Evolutionary conservation across 2,329 filamentous ascomycete species (phyloP).

Genomic region (Dactylonectria estremocensis): DNA sequence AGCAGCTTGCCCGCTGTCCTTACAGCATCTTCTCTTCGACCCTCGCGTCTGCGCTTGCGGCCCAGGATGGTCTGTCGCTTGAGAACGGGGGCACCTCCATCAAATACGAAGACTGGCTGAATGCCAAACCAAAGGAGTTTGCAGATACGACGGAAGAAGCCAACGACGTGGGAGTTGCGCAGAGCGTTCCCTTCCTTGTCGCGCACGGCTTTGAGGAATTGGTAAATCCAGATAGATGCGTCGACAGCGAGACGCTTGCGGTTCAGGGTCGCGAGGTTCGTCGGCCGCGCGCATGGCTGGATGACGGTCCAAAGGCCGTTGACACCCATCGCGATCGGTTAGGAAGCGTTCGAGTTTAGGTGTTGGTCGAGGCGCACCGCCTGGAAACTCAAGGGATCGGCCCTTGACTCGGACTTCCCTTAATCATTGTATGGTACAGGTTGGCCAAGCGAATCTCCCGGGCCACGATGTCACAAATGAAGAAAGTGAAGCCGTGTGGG

Average conservation of each 20-base stretch:
- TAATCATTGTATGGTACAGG: conserved; percentile 16
- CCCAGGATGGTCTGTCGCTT: conserved; percentile 92
- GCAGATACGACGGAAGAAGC: conserved; percentile 98
- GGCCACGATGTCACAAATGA: background rate
- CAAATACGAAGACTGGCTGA: conserved; percentile 97
- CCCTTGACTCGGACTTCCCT: conserved; percentile 32
- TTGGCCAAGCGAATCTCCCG: background rate
- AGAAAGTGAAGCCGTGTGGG: background rate
- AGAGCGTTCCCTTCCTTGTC: conserved; percentile 98
- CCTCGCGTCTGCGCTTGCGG: conserved; percentile 86
- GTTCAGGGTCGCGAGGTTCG: conserved; percentile 96
- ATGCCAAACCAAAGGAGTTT: conserved; percentile 98
- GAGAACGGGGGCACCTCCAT: conserved; percentile 91
- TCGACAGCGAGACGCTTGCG: conserved; percentile 97
- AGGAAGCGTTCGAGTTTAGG: conserved; percentile 30
- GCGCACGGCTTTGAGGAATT: conserved; percentile 98
- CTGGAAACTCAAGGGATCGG: conserved; percentile 34
- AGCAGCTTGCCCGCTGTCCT: conserved; percentile 92
- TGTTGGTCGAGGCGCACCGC: conserved; percentile 1
- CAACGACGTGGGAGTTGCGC: conserved; percentile 95
- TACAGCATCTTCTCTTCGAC: conserved; percentile 91
- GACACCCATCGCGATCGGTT: conserved; percentile 82
- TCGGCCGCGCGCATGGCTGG: conserved; percentile 94
- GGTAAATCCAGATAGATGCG: conserved; percentile 99
- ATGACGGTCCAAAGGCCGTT: conserved; percentile 97